Percentiles rank a stretch among this genome's conserved stretches.
These are phyloP conservation scores for Penicillium sp. DNA, from an alignment of 2,329 filamentous ascomycete species.

Conservation along the genomic window DNA sequence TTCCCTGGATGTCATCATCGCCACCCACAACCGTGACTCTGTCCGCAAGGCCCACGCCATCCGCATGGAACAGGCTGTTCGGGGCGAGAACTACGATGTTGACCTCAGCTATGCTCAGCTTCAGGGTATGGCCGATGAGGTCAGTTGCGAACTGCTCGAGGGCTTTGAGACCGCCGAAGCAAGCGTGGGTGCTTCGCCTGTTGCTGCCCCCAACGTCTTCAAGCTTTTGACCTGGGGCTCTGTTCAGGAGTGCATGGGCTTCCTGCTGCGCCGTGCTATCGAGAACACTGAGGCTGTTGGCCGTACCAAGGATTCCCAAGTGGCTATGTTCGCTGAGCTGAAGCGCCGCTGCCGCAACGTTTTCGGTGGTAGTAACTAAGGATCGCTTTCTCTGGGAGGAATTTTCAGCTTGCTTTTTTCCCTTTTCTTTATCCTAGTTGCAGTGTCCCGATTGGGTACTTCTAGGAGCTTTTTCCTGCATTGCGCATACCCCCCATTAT, in stretches of 20 bases:
- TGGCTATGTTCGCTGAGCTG: slow-evolving; percentile 42
- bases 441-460: slow-evolving; percentile 4
- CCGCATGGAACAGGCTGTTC: slow-evolving; percentile 50
- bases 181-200: slow-evolving; percentile 28
- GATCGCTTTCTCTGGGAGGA: slow-evolving; percentile 6
- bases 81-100: slow-evolving; percentile 46
- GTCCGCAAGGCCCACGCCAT: slow-evolving; percentile 56
- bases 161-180: slow-evolving; percentile 37
- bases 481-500: slow-evolving; percentile 23
- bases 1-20: slow-evolving; percentile 59
- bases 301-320: slow-evolving; percentile 53
- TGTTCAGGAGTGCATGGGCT: slow-evolving; percentile 64
- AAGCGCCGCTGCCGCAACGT: slow-evolving; percentile 35
- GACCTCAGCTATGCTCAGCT: slow-evolving; percentile 74
- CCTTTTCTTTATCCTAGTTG: slow-evolving; percentile 2
- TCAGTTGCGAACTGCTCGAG: slow-evolving; percentile 66
- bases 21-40: slow-evolving; percentile 62
- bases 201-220: slow-evolving; percentile 54
- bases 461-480: slow-evolving; percentile 11
- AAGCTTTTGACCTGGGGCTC: slow-evolving; percentile 66
- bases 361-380: slow-evolving; percentile 24
- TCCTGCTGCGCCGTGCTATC: slow-evolving; percentile 66
- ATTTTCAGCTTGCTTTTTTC: slow-evolving; percentile 1
- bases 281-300: slow-evolving; percentile 71
- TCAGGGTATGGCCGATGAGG: slow-evolving; percentile 94